Percentiles rank a stretch among this genome's conserved stretches.
phyloP scores from a whole-genome alignment of 1,139 yeast genomes.

The Taphrina deformans region DNA sequence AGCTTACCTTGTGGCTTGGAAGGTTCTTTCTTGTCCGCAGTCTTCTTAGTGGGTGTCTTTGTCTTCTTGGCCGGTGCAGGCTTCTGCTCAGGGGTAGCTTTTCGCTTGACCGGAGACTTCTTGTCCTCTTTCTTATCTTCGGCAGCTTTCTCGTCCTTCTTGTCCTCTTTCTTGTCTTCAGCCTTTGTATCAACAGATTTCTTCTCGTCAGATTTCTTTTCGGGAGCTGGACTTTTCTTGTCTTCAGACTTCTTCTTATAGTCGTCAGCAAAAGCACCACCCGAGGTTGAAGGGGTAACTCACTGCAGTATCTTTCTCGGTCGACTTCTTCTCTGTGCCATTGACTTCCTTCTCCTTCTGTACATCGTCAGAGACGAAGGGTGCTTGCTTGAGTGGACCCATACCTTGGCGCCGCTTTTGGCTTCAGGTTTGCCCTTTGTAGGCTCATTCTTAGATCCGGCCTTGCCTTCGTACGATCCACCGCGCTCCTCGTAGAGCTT shows the following conservation, averaged over 20 bases:
- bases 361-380: background rate
- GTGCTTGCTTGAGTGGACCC: background rate
- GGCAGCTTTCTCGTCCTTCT: slow-evolving; percentile 2
- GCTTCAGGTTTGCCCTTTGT: slow-evolving; percentile 25
- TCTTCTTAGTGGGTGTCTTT: slow-evolving; percentile 22
- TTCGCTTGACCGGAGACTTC: slow-evolving; percentile 16
- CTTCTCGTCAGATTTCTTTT: slow-evolving; percentile 18
- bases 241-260: slow-evolving; percentile 2
- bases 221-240: background rate
- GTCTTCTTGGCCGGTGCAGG: slow-evolving; percentile 15
- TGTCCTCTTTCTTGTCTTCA: background rate
- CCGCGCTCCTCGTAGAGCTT: slow-evolving; percentile 33
- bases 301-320: background rate
- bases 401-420: slow-evolving; percentile 19
- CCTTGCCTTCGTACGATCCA: slow-evolving; percentile 28
- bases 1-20: slow-evolving; percentile 6
- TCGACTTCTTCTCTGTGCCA: slow-evolving; percentile 6
- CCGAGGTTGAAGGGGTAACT: background rate
- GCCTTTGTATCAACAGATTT: background rate
- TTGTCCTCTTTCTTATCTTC: slow-evolving; percentile 9
- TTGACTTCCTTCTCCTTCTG: slow-evolving; percentile 17
- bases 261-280: background rate
- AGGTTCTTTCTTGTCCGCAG: slow-evolving; percentile 12
- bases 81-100: slow-evolving; percentile 3
- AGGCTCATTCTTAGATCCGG: slow-evolving; percentile 29